Evolutionary conservation across 192 early-diverging fungal species (phyloP).

Genomic region (Pilaira anomala): DNA sequence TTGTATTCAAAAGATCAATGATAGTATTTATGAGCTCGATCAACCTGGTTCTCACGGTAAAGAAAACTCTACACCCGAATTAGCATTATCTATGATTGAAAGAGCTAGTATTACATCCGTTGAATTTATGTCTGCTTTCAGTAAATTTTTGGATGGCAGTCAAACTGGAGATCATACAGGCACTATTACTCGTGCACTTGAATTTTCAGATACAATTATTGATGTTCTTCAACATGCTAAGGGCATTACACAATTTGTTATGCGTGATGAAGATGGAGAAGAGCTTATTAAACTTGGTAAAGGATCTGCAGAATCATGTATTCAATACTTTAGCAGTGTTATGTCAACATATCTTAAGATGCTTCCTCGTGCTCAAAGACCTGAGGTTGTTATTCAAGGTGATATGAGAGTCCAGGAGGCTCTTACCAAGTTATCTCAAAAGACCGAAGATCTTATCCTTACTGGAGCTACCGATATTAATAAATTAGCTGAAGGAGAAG

Average conservation of each 20-base stretch:
- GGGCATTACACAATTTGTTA: slow-evolving; percentile 80
- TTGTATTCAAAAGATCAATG: slow-evolving; percentile 85
- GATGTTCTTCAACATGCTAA: slow-evolving; percentile 88
- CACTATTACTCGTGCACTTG: slow-evolving; percentile 77
- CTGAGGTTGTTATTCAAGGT: slow-evolving; percentile 71
- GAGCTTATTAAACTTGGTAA: slow-evolving; percentile 69
- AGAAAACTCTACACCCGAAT: slow-evolving; percentile 85
- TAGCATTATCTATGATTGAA: slow-evolving; percentile 89
- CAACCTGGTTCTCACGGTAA: slow-evolving; percentile 80
- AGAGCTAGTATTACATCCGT: slow-evolving; percentile 66
- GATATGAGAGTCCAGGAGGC: slow-evolving; percentile 75
- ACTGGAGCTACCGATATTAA: slow-evolving; percentile 53
- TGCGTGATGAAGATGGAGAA: slow-evolving; percentile 78
- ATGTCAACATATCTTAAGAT: slow-evolving; percentile 72
- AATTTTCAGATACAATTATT: slow-evolving; percentile 75
- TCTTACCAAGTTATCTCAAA: slow-evolving; percentile 65
- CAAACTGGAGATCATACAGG: slow-evolving; percentile 74
- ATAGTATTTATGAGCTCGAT: slow-evolving; percentile 85
- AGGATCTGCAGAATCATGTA: slow-evolving; percentile 60
- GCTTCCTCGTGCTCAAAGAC: slow-evolving; percentile 58
- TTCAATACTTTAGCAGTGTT: slow-evolving; percentile 83
- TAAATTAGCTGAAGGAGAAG: slow-evolving; percentile 61
- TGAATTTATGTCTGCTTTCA: slow-evolving; percentile 53
- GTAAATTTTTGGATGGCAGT: slow-evolving; percentile 41
- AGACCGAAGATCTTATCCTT: slow-evolving; percentile 75